phyloP scores from a whole-genome alignment of 2,329 filamentous ascomycete species.

The Sporothrix phasma region DNA sequence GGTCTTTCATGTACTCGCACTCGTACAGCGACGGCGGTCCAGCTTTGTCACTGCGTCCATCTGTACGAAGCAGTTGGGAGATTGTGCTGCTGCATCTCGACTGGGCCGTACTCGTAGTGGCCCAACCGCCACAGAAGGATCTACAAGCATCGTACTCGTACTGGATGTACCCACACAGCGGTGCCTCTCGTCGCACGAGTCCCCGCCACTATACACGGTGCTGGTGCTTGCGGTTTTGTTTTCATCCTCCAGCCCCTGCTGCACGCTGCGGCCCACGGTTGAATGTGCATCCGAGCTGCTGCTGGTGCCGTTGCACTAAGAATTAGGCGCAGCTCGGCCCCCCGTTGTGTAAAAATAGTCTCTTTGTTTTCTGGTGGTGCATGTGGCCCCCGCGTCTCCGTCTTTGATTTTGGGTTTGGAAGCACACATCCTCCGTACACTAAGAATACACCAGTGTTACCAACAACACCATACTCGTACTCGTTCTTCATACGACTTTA shows the following conservation, averaged over 20 bases:
- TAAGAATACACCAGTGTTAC: not conserved
- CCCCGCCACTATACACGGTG: not conserved
- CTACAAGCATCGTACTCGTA: not conserved
- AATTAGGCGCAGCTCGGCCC: not conserved
- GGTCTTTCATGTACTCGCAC: too few relatives aligned
- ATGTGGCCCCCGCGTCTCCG: not conserved
- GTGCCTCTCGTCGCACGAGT: not conserved
- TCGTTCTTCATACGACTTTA: too few relatives aligned
- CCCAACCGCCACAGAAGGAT: not conserved
- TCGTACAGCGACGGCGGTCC: too few relatives aligned
- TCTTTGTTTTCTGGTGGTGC: not conserved
- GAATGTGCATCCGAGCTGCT: not conserved
- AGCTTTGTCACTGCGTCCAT: too few relatives aligned
- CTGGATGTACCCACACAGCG: not conserved
- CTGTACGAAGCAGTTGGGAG: too few relatives aligned
- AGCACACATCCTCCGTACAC: not conserved
- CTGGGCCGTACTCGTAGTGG: too few relatives aligned
- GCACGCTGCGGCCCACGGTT: not conserved
- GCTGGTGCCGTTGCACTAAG: not conserved
- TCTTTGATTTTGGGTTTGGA: not conserved
- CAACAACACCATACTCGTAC: not conserved
- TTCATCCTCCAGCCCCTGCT: not conserved
- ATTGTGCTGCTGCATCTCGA: not conserved
- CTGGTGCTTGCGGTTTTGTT: too few relatives aligned
- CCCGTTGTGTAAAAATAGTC: conserved; percentile 2